Evolutionary conservation across 371 early-diverging fungal species (phyloP).

Genomic region (Zancudomyces culisetae): DNA sequence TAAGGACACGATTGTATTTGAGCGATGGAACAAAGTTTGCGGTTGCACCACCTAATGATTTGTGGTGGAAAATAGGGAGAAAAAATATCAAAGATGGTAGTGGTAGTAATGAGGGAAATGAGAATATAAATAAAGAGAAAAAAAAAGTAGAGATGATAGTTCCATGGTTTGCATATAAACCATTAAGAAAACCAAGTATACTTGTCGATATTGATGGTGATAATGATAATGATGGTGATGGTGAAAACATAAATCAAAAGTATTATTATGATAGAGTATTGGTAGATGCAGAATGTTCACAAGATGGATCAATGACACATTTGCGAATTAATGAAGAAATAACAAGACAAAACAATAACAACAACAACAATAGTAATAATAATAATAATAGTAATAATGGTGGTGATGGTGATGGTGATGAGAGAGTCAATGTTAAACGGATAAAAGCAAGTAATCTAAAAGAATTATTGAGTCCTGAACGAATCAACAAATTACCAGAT

Average conservation of each 20-base stretch:
- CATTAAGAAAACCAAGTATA: slow-evolving; percentile 40
- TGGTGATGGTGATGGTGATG: slow-evolving; percentile 38
- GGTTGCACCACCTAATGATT: slow-evolving; percentile 38
- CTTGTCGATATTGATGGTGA: slow-evolving; percentile 3
- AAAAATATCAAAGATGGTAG: no score
- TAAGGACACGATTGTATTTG: slow-evolving; percentile 34
- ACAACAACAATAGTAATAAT: no score
- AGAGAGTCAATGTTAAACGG: no score
- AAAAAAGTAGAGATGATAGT: slow-evolving; percentile 6
- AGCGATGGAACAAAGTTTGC: slow-evolving; percentile 69
- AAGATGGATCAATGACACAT: slow-evolving; percentile 84
- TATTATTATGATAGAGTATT: slow-evolving; percentile 30
- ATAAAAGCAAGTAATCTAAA: no score
- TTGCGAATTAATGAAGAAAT: no score
- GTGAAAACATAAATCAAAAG: no score
- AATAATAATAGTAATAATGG: slow-evolving; percentile 29
- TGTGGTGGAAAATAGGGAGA: slow-evolving; percentile 24
- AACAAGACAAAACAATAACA: no score
- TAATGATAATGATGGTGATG: no score
- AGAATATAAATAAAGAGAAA: no score
- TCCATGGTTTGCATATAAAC: slow-evolving; percentile 62
- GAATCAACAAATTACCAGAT: slow-evolving; percentile 17
- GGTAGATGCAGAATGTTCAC: slow-evolving; percentile 93
- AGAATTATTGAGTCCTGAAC: slow-evolving; percentile 42
- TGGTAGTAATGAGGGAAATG: slow-evolving; percentile 5